A percentile compares a stretch with the other conserved stretches of the same genome.
These are phyloP conservation scores for Saturnispora dispora DNA, from an alignment of 805 yeast genomes.

Conservation along the genomic window DNA sequence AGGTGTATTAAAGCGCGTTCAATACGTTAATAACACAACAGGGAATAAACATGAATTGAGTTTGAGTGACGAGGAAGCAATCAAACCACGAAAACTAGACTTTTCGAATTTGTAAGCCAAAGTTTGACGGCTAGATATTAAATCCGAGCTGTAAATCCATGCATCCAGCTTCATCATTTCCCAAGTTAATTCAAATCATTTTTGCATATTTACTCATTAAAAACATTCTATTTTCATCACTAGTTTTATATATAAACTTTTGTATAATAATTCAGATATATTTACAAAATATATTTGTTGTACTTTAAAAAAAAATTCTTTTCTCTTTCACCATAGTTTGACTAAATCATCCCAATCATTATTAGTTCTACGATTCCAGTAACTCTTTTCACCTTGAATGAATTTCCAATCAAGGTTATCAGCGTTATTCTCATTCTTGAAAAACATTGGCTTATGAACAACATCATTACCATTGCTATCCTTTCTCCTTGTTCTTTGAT, in stretches of 20 bases:
- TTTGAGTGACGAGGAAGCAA: constrained; percentile 27
- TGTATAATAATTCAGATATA: background rate
- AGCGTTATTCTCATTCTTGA: constrained; percentile 33
- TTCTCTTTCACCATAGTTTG: constrained; percentile 42
- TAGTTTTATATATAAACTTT: background rate
- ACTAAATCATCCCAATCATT: constrained; percentile 51
- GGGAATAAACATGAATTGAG: constrained; percentile 27
- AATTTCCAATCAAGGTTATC: constrained; percentile 37
- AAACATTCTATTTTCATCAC: background rate
- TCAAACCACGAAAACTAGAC: constrained; percentile 33
- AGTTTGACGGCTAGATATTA: background rate
- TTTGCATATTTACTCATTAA: background rate
- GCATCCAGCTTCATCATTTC: background rate
- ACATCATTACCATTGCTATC: constrained; percentile 37
- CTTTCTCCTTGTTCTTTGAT: constrained; percentile 70
- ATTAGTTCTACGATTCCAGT: constrained; percentile 70
- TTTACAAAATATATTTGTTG: background rate
- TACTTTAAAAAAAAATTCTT: background rate
- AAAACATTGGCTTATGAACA: constrained; percentile 53
- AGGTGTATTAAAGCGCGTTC: constrained; percentile 11
- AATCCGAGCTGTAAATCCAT: background rate
- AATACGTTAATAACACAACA: constrained; percentile 21
- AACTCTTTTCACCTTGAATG: constrained; percentile 49
- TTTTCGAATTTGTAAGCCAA: constrained; percentile 18
- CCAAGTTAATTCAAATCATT: background rate